These are phyloP conservation scores for Trypanosoma cruzi DNA, from an alignment of 208 protist species.

Conservation along the genomic window DNA sequence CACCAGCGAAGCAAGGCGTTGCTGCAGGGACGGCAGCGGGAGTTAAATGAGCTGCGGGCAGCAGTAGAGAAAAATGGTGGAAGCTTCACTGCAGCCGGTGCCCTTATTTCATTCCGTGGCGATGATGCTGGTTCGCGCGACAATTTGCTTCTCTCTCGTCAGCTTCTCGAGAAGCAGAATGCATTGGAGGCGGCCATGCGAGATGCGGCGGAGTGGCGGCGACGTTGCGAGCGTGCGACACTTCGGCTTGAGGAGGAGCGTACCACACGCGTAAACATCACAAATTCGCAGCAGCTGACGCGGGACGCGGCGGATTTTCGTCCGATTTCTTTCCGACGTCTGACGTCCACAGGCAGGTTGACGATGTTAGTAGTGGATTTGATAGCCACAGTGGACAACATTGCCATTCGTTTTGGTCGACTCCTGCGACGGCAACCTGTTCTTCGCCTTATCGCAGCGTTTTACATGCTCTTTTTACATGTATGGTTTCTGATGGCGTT, in stretches of 20 bases:
- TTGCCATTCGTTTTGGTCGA: conserved; percentile 33
- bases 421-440: conserved; percentile 34
- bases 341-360: conserved; percentile 23
- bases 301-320: conserved; percentile 12
- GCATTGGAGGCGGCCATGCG: conserved; percentile 45
- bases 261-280: conserved; percentile 36
- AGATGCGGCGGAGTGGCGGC: conserved; percentile 50
- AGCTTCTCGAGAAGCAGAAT: conserved; percentile 49
- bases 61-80: conserved; percentile 24
- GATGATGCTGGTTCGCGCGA: conserved; percentile 31
- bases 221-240: conserved; percentile 45
- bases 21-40: conserved; percentile 30
- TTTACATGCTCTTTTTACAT: conserved; percentile 62
- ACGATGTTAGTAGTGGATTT: conserved; percentile 3
- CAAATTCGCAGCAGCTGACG: background rate
- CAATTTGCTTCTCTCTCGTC: conserved; percentile 27
- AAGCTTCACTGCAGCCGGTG: conserved; percentile 17
- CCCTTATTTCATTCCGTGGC: conserved; percentile 19
- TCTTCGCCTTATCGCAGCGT: conserved; percentile 37
- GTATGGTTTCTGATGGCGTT: conserved; percentile 37
- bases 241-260: conserved; percentile 47
- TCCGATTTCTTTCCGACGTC: conserved; percentile 4
- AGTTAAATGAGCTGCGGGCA: conserved; percentile 19
- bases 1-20: conserved; percentile 41
- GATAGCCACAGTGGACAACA: conserved; percentile 32